Percentiles rank a stretch among this genome's conserved stretches.
These are phyloP conservation scores for Lepidium didymum DNA, from an alignment of 345 rosid species.

Conservation along the genomic window DNA sequence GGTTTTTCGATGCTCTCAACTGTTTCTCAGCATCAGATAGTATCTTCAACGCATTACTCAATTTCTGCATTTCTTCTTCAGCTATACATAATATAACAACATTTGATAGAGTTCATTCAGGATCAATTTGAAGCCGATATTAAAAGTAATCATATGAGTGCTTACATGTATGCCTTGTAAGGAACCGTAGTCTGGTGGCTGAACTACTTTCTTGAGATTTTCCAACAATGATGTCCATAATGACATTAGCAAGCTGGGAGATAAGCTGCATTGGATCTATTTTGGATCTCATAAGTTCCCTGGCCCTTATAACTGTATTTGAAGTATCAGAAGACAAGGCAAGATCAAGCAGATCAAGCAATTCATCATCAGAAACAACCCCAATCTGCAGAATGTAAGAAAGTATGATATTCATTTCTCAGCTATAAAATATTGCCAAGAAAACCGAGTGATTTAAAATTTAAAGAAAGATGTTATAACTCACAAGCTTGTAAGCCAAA, in stretches of 20 bases:
- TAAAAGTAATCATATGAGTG: not conserved
- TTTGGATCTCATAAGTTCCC: slow-evolving; percentile 90
- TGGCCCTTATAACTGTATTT: slow-evolving; percentile 81
- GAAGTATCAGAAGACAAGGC: slow-evolving; percentile 92
- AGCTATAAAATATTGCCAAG: not conserved
- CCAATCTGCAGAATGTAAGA: slow-evolving; percentile 51
- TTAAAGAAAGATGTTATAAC: slow-evolving; percentile 23
- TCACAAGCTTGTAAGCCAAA: slow-evolving; percentile 80
- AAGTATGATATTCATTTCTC: not conserved
- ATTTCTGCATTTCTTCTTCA: slow-evolving; percentile 64
- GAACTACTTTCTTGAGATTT: slow-evolving; percentile 55
- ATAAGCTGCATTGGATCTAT: slow-evolving; percentile 93
- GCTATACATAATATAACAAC: slow-evolving; percentile 36
- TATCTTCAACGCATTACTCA: slow-evolving; percentile 73
- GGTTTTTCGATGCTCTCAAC: slow-evolving; percentile 80
- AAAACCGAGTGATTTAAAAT: not conserved
- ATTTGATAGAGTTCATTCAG: not conserved
- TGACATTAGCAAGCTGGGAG: slow-evolving; percentile 88
- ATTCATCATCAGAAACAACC: slow-evolving; percentile 87
- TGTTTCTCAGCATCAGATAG: slow-evolving; percentile 94
- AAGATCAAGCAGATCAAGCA: slow-evolving; percentile 84
- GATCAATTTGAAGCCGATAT: not conserved
- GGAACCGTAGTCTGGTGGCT: slow-evolving; percentile 51
- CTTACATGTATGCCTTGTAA: slow-evolving; percentile 57
- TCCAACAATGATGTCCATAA: slow-evolving; percentile 84